Evolutionary conservation across 352 stramenopile genomes (phyloP).

Genomic region (Pythium folliculosum): DNA sequence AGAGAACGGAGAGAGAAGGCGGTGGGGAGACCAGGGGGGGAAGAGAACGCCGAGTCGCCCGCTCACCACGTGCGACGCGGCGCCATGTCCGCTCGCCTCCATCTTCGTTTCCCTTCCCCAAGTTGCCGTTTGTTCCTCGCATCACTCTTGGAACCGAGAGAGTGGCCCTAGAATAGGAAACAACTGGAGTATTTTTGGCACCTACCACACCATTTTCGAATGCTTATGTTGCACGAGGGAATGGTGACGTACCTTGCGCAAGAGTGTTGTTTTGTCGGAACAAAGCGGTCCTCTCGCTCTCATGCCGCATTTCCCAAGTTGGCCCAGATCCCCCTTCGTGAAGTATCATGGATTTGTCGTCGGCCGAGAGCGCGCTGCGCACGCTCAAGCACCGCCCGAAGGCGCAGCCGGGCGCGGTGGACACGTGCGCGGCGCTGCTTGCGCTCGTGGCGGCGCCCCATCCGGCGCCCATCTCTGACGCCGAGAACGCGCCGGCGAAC

Average conservation of each 20-base stretch:
- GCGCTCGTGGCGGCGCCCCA: conserved; percentile 25
- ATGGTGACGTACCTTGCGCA: conserved; percentile 4
- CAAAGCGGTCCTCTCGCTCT: conserved; percentile 1
- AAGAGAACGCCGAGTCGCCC: neutral
- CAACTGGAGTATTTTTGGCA: too few relatives aligned
- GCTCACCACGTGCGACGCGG: neutral
- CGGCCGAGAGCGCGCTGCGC: conserved; percentile 63
- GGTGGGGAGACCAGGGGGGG: neutral
- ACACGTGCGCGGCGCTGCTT: conserved; percentile 43
- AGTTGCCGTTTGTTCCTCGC: neutral
- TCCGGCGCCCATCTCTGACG: conserved; percentile 5
- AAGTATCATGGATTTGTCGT: conserved; percentile 64
- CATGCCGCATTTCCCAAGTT: neutral
- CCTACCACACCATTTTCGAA: neutral
- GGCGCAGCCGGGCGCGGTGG: conserved; percentile 40
- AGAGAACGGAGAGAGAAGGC: neutral
- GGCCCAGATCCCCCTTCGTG: neutral
- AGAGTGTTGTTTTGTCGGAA: neutral
- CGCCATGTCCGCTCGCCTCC: neutral
- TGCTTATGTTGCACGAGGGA: conserved; percentile 2
- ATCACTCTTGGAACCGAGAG: neutral
- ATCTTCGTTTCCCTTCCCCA: neutral
- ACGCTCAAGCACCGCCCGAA: conserved; percentile 79
- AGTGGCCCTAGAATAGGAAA: neutral
- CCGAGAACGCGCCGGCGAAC: conserved; percentile 14